Percentiles rank a stretch among this genome's conserved stretches.
These are phyloP conservation scores for Marsdenia floribunda DNA, from an alignment of 257 asterid genomes.

Conservation along the genomic window DNA sequence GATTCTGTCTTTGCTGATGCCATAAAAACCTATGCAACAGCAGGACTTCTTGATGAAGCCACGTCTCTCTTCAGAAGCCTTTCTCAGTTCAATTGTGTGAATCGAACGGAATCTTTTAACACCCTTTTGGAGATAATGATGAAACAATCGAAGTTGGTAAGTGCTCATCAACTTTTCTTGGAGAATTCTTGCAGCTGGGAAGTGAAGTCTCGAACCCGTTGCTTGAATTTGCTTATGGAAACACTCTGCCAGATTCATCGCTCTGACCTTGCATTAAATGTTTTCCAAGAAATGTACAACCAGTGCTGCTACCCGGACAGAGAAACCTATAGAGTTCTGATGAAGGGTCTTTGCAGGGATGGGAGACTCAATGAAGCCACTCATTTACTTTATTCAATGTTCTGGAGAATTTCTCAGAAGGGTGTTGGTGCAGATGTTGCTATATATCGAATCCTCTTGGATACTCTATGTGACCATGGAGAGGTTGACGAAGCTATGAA, in stretches of 20 bases:
- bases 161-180: constrained; percentile 52
- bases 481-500: constrained; percentile 61
- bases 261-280: constrained; percentile 67
- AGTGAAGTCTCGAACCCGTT: constrained; percentile 53
- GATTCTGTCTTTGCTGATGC: constrained; percentile 57
- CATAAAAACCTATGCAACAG: constrained; percentile 51
- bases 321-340: constrained; percentile 62
- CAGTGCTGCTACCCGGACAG: constrained; percentile 68
- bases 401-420: constrained; percentile 79
- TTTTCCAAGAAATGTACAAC: constrained; percentile 78
- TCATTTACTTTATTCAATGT: constrained; percentile 71
- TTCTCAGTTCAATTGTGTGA: constrained; percentile 74
- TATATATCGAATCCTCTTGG: constrained; percentile 58
- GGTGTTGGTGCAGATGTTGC: constrained; percentile 78
- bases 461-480: constrained; percentile 73
- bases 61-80: constrained; percentile 58
- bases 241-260: constrained; percentile 58
- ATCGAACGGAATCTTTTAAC: constrained; percentile 63
- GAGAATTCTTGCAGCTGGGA: constrained; percentile 76
- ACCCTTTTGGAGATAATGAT: constrained; percentile 72
- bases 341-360: constrained; percentile 85
- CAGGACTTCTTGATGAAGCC: constrained; percentile 67
- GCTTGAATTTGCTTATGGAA: constrained; percentile 60
- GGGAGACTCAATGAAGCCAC: constrained; percentile 68
- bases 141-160: constrained; percentile 51